Percentiles rank a stretch among this genome's conserved stretches.
Evolutionary conservation across 23 red algal genomes (phyloP).

Genomic region (Agarophyton chilense): DNA sequence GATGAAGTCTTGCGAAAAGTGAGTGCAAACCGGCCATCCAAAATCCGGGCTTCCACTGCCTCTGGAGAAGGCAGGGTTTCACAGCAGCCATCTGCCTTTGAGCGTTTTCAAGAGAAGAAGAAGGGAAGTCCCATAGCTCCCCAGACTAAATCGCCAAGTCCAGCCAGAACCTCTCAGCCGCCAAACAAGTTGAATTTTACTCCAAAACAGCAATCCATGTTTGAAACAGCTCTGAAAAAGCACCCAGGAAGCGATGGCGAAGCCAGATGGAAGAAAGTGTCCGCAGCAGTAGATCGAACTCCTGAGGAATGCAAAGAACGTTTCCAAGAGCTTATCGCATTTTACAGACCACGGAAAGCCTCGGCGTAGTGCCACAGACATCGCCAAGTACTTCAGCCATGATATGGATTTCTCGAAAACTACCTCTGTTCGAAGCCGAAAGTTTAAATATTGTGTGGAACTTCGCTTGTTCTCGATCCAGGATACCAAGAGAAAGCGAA

Average conservation of each 20-base stretch:
- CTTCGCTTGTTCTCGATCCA: too few relatives aligned
- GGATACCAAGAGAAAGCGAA: too few relatives aligned
- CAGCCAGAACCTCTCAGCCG: slow-evolving; percentile 12
- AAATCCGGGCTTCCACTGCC: background rate
- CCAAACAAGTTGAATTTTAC: slow-evolving; percentile 83
- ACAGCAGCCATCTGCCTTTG: slow-evolving; percentile 30
- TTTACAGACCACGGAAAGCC: slow-evolving; percentile 66
- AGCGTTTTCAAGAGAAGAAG: slow-evolving; percentile 76
- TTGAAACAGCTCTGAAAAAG: slow-evolving; percentile 84
- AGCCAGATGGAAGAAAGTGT: slow-evolving; percentile 59
- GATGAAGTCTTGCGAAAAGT: slow-evolving; percentile 69
- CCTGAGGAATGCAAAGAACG: slow-evolving; percentile 74
- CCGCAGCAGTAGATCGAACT: slow-evolving; percentile 50
- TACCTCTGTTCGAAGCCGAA: too few relatives aligned
- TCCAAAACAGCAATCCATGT: slow-evolving; percentile 73
- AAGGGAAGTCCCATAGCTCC: slow-evolving; percentile 46
- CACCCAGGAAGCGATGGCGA: slow-evolving; percentile 24
- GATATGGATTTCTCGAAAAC: background rate
- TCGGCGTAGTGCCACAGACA: background rate
- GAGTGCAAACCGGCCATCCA: slow-evolving; percentile 54
- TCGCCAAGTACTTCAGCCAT: background rate
- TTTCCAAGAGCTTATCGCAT: slow-evolving; percentile 79
- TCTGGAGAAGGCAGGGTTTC: background rate
- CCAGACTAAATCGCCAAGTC: background rate
- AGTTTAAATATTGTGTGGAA: too few relatives aligned